Conservation (phyloP, 2,329 filamentous ascomycete species). For the Clarireedia hainanense region DNA sequence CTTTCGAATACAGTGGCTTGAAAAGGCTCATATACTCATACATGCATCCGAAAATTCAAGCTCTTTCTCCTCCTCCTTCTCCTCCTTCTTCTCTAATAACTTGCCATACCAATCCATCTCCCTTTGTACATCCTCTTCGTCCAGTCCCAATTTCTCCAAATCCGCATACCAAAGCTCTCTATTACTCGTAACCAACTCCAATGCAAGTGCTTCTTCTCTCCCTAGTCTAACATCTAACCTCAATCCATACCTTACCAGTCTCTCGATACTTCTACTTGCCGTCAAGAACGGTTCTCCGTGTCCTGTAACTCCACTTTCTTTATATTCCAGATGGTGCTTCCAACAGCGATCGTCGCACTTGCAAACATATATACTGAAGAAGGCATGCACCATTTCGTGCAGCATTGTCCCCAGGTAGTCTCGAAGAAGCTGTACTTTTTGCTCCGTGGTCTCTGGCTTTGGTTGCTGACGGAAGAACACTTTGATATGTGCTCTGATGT, state of each 20-base stretch:
- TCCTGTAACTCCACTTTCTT: constrained; percentile 1
- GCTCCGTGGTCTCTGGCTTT: background rate
- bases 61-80: background rate
- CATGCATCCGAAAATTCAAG: background rate
- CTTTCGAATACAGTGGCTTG: no score
- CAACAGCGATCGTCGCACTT: background rate
- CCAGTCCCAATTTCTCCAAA: background rate
- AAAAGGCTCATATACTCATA: background rate
- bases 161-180: constrained; percentile 3
- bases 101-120: constrained; percentile 8
- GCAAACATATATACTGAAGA: constrained; percentile 9
- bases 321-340: background rate
- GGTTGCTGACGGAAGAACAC: background rate
- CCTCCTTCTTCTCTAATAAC: background rate
- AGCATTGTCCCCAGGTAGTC: constrained; percentile 6
- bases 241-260: background rate
- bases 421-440: background rate
- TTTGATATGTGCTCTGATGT: background rate
- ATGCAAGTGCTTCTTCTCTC: constrained; percentile 1
- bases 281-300: background rate
- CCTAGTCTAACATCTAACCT: constrained; percentile 1
- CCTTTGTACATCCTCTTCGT: background rate
- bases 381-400: constrained; percentile 8
- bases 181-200: background rate
- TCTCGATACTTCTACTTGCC: background rate